Percentiles rank a stretch among this genome's conserved stretches.
These are phyloP conservation scores for Spergularia azorica DNA, from an alignment of 179 eudicot genomes.

Conservation along the genomic window DNA sequence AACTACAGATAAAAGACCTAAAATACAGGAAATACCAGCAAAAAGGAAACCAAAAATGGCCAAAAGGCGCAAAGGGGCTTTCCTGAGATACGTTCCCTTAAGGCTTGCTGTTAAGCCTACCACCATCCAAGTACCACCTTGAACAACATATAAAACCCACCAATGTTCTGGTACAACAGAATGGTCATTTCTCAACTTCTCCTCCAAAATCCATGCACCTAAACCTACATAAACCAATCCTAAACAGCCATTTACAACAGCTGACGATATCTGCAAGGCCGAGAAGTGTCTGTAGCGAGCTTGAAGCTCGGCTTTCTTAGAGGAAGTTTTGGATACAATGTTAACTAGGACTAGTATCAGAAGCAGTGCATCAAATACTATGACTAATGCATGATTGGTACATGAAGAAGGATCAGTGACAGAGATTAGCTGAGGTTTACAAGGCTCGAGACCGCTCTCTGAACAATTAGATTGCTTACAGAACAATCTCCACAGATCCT, in stretches of 20 bases:
- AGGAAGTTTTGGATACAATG: constrained; percentile 32
- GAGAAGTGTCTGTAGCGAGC: constrained; percentile 13
- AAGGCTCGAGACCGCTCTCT: background rate
- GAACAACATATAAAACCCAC: constrained; percentile 36
- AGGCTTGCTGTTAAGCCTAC: constrained; percentile 5
- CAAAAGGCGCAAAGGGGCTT: constrained; percentile 14
- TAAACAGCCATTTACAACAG: constrained; percentile 47
- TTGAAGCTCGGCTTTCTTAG: constrained; percentile 17
- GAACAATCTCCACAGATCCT: constrained; percentile 4
- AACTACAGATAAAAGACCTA: constrained; percentile 37
- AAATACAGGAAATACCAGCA: constrained; percentile 37
- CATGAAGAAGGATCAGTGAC: constrained; percentile 23
- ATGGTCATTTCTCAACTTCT: constrained; percentile 33
- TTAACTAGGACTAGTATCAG: constrained; percentile 41
- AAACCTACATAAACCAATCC: constrained; percentile 40
- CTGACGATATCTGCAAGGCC: constrained; percentile 30
- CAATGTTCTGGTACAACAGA: constrained; percentile 31
- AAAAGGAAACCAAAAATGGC: constrained; percentile 29
- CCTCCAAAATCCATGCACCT: constrained; percentile 47
- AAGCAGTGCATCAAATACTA: constrained; percentile 31
- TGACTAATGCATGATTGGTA: constrained; percentile 18
- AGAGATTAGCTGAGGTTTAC: background rate
- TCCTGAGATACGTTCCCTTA: constrained; percentile 38
- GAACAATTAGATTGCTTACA: constrained; percentile 19
- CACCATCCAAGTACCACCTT: constrained; percentile 34